Base-by-base conservation (phyloP, 2,329 filamentous ascomycete species). In the Akanthomyces muscarius region DNA sequence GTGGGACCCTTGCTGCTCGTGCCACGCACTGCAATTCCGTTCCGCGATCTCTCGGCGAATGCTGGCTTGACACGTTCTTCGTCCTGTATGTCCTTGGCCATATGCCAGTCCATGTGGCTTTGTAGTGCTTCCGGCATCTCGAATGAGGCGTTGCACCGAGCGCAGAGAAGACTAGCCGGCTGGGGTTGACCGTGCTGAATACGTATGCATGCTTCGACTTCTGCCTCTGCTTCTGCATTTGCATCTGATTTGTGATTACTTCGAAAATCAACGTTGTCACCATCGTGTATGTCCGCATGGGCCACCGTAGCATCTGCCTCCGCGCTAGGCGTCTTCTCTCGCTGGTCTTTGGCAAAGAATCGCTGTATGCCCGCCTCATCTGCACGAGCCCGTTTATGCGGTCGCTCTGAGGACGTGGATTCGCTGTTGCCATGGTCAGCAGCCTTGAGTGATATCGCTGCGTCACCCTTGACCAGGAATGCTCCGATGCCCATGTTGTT, bases 81-180 rank as follows among this genome's bases (percentile, higher is more conserved):
- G 2, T 87, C 83, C 67, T 93, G 88, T 36, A 99, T 81, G 69
- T 94, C 90, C 76, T 90, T 91, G 52, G 95, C 95, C 76, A 97
- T 89, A 76, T 99, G 95, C 89, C 93, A 98, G 74, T 99, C 95
- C 61, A 89, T 81, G 74, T 99, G 95, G 75, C 90, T 93, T 67
- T 87, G 83, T 53, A 86, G 72, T 68, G 83, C 82, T 62, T 88
- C 84, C 30, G 78, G 71, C 45, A 81, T 78, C 14, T 81, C 79
- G 41, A 95, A 78, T n/a, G 73, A 72, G 69, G 83, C 81, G 64
- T 83, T 81, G 74, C 92, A 97, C 66, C 86, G 85, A 56, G 79
- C 72, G 74, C 92, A 96, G 47, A 74, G 69, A 50, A 54, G 42
- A 6, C 28, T n/a, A 25, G 45, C 25, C 7, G n/a, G 41, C 45